phyloP scores from a whole-genome alignment of 2,329 filamentous ascomycete genomes.

The Neofusicoccum cordaticola region DNA sequence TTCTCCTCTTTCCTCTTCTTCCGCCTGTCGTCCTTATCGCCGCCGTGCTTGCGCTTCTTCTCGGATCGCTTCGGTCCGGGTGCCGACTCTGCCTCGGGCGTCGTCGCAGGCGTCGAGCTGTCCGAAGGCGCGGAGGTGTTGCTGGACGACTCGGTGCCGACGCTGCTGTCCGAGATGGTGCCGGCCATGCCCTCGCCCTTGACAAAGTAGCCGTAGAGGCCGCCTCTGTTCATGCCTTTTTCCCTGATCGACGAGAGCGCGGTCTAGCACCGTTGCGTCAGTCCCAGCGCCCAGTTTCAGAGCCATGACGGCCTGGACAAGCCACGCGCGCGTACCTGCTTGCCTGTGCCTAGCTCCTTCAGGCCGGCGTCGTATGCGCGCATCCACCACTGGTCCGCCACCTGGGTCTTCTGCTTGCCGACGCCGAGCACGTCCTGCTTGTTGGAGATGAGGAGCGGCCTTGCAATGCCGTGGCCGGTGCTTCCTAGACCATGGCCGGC shows the following conservation, averaged over 20 bases:
- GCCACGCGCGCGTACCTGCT: conserved; percentile 44
- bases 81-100: not conserved
- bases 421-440: conserved; percentile 80
- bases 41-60: conserved; percentile 30
- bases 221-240: conserved; percentile 49
- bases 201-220: conserved; percentile 81
- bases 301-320: not conserved
- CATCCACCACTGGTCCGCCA: conserved; percentile 92
- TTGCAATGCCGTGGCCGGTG: conserved; percentile 72
- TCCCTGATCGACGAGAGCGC: conserved; percentile 48
- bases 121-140: conserved; percentile 11
- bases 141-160: not conserved
- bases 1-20: conserved; percentile 23
- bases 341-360: conserved; percentile 66
- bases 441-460: conserved; percentile 77
- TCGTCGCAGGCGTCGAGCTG: conserved; percentile 19
- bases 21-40: conserved; percentile 17
- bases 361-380: conserved; percentile 89
- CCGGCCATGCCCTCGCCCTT: conserved; percentile 74
- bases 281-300: not conserved
- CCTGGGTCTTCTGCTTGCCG: conserved; percentile 66
- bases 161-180: conserved; percentile 50
- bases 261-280: conserved; percentile 47
- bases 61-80: not conserved
- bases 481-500: conserved; percentile 82